phyloP scores from a whole-genome alignment of 2,329 filamentous ascomycete genomes.

The Trichoderma pleuroti region DNA sequence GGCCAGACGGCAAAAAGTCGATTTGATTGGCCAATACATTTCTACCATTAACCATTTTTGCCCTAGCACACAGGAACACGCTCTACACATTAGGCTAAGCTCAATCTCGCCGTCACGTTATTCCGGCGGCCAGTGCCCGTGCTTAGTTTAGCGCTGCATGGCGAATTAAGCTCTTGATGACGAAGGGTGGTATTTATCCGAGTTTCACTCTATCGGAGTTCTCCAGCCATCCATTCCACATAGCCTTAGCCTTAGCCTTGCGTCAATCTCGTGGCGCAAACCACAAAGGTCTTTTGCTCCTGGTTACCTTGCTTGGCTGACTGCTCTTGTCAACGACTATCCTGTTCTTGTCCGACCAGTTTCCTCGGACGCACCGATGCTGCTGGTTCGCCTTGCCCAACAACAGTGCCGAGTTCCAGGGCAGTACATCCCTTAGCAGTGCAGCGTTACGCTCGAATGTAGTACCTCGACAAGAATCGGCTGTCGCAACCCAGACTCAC shows the following conservation, averaged over 20 bases:
- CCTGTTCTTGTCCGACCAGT: conserved; percentile 25
- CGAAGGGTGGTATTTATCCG: conserved; percentile 10
- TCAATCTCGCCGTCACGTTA: background rate
- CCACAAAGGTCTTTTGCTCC: conserved; percentile 6
- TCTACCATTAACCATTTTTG: background rate
- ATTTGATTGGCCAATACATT: background rate
- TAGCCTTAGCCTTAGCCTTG: conserved; percentile 3
- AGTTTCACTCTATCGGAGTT: conserved; percentile 14
- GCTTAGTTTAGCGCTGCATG: background rate
- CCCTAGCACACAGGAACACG: background rate
- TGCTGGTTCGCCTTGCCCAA: conserved; percentile 37
- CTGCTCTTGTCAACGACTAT: background rate
- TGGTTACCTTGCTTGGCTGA: conserved; percentile 12
- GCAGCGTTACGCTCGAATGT: conserved; percentile 43
- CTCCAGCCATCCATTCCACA: conserved; percentile 4
- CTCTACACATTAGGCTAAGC: background rate
- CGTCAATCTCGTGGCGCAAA: conserved; percentile 8
- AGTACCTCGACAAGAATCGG: conserved; percentile 32
- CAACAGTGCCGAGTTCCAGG: conserved; percentile 35
- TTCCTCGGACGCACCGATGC: conserved; percentile 38
- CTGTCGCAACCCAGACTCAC: conserved; percentile 24
- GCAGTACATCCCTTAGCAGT: conserved; percentile 43
- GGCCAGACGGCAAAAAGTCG: background rate
- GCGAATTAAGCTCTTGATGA: conserved; percentile 9
- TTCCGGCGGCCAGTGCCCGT: conserved; percentile 9